These are phyloP conservation scores for Chaetoceros muelleri DNA, from an alignment of 108 stramenopile genomes.

Conservation along the genomic window DNA sequence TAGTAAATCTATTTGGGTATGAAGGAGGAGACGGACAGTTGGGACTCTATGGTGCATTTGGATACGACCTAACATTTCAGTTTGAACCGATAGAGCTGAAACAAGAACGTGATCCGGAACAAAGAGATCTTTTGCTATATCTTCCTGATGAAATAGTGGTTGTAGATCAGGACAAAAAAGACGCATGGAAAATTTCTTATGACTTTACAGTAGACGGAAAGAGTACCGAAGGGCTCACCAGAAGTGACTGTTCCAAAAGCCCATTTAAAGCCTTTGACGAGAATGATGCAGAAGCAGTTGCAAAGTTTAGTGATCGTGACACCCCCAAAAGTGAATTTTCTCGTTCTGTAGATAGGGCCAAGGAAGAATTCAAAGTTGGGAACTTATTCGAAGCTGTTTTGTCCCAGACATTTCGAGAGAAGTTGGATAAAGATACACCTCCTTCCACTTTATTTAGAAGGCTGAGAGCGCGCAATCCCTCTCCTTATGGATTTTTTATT, in stretches of 20 bases:
- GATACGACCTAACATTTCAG: slow-evolving; percentile 96
- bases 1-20: slow-evolving; percentile 78
- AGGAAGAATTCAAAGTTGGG: slow-evolving; percentile 89
- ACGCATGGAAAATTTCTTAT: slow-evolving; percentile 87
- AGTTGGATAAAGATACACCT: slow-evolving; percentile 39
- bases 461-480: slow-evolving; percentile 82
- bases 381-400: slow-evolving; percentile 96
- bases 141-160: slow-evolving; percentile 90
- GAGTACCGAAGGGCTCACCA: slow-evolving; percentile 74
- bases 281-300: slow-evolving; percentile 21
- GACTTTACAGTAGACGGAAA: slow-evolving; percentile 77
- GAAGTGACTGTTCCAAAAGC: slow-evolving; percentile 31
- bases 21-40: slow-evolving; percentile 83
- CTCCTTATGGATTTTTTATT: slow-evolving; percentile 96
- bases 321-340: slow-evolving; percentile 81
- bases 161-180: slow-evolving; percentile 86
- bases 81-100: slow-evolving; percentile 89
- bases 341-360: slow-evolving; percentile 75
- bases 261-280: slow-evolving; percentile 47
- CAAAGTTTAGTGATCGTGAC: slow-evolving; percentile 57
- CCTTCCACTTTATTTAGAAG: slow-evolving; percentile 84
- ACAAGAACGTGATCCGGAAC: slow-evolving; percentile 72
- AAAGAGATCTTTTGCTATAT: slow-evolving; percentile 88
- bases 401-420: slow-evolving; percentile 88
- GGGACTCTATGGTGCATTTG: slow-evolving; percentile 94